Conservation (phyloP, 225 moss, liverwort and hornwort species). For the Marchantia polymorpha region DNA sequence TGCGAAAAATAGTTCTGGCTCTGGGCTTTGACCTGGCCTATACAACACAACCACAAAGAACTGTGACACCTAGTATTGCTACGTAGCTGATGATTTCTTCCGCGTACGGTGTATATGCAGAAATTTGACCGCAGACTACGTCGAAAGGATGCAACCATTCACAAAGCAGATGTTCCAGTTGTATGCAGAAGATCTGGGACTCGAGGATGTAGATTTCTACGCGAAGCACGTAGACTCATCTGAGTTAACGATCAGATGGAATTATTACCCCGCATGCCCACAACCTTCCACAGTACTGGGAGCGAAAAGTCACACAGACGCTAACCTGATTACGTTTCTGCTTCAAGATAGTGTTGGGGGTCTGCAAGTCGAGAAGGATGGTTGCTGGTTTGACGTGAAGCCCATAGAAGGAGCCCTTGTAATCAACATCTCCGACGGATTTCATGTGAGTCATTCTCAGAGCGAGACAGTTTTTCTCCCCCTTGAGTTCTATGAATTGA, state of each 20-base stretch:
- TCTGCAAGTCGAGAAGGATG: conserved; percentile 57
- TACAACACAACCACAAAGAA: no score
- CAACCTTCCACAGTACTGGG: conserved; percentile 25
- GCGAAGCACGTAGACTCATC: conserved; percentile 19
- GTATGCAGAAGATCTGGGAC: conserved; percentile 26
- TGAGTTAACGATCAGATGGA: conserved; percentile 4
- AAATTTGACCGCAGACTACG: neutral
- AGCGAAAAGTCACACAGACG: conserved; percentile 48
- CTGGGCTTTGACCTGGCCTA: no score
- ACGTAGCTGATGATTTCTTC: neutral
- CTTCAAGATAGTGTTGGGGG: conserved; percentile 64
- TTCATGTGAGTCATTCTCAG: conserved; percentile 36
- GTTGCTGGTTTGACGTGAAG: conserved; percentile 54
- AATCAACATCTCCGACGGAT: conserved; percentile 42
- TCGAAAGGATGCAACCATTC: neutral
- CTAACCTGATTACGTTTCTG: conserved; percentile 56
- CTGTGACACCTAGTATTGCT: no score
- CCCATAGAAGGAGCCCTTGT: conserved; percentile 49
- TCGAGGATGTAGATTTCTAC: conserved; percentile 16
- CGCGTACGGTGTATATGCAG: neutral
- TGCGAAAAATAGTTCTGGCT: no score
- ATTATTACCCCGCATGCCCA: conserved; percentile 32
- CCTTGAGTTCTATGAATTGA: no score
- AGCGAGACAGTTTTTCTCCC: no score
- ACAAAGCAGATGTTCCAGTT: conserved; percentile 20